Base-by-base conservation (phyloP, 768 basidiomycete genomes). In the Tricholoma matsutake region DNA sequence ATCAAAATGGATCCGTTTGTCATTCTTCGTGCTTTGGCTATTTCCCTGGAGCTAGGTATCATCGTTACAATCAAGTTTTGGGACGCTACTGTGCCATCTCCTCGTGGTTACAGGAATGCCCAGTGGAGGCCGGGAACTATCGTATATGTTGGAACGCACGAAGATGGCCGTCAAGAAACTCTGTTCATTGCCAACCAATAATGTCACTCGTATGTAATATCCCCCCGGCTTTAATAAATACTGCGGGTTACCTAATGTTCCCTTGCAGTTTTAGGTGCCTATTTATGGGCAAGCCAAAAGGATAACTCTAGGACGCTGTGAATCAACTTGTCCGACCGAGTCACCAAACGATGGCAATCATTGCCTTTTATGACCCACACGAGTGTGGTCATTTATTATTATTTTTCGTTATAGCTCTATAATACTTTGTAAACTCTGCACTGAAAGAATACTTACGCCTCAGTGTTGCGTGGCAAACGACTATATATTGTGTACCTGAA, bases 41-140 rank as follows among this genome's bases (percentile, higher is more conserved):
- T 76, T 43, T 79, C 80, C 6, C 64, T 81, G 29, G 79, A 79
- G 64, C 67, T 75, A 6, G 76, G 73, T 10, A 57, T 73, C 7
- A 61, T 74, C 13, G 64, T 81, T 53, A 76, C 73, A 5, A 72
- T 81, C 55, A 63, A 70, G 37, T 22, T 71, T 35, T 61, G 69
- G 31, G 62, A 68, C 51, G 20, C 60, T 25, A 22, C 54, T 16
- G 54, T 64, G 37, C 32, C 32, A 57, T 54, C 64, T 59, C 54
- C 60, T 49, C 55, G 62, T 58, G 41, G 58, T 9, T 52, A 54
- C 54, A 52, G 14, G 52, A 43, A 22, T 28, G 9, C 37, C 6
- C 16, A 47, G 8, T 63, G 54, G 58, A 41, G 45, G 11, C 2
- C 29, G 11, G 65, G 58, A 45, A 59, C 45, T 31, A 59, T 68